phyloP scores from a whole-genome alignment of 2,329 filamentous ascomycete species.

The Grosmannia serpens region DNA sequence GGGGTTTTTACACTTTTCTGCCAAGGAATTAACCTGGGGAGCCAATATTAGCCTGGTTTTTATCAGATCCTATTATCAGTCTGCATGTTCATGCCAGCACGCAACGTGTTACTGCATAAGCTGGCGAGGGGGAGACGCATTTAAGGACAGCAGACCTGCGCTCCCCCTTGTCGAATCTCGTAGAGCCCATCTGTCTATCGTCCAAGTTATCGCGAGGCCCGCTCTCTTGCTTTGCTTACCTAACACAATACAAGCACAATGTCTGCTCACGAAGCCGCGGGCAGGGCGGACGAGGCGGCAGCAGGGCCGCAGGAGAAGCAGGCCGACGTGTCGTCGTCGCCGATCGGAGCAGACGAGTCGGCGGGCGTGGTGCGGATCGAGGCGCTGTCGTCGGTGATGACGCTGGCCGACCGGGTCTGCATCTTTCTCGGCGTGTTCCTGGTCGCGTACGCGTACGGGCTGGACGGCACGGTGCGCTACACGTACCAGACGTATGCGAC shows the following conservation, averaged over 20 bases:
- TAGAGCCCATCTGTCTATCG: background rate
- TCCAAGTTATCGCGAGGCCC: background rate
- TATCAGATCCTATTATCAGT: background rate
- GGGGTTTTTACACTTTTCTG: background rate
- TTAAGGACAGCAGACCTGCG: background rate
- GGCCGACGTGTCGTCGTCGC: conserved; percentile 9
- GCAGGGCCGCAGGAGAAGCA: background rate
- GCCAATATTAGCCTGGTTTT: background rate
- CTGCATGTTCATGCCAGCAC: background rate
- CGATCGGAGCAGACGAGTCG: conserved; percentile 15
- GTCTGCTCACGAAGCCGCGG: background rate
- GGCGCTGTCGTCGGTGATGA: conserved; percentile 41
- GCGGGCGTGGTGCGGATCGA: conserved; percentile 50
- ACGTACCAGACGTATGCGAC: conserved; percentile 46
- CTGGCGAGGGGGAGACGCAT: background rate
- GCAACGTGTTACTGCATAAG: background rate
- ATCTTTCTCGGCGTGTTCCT: conserved; percentile 53
- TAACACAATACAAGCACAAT: background rate
- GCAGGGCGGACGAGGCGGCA: background rate
- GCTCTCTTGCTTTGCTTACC: background rate
- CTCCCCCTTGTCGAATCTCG: background rate
- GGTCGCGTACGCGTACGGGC: conserved; percentile 51
- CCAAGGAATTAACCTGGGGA: background rate
- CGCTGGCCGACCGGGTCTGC: conserved; percentile 28
- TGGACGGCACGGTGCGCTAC: conserved; percentile 45